Conservation (phyloP, 2,329 filamentous ascomycete genomes). For the Lizonia empirigonia region DNA sequence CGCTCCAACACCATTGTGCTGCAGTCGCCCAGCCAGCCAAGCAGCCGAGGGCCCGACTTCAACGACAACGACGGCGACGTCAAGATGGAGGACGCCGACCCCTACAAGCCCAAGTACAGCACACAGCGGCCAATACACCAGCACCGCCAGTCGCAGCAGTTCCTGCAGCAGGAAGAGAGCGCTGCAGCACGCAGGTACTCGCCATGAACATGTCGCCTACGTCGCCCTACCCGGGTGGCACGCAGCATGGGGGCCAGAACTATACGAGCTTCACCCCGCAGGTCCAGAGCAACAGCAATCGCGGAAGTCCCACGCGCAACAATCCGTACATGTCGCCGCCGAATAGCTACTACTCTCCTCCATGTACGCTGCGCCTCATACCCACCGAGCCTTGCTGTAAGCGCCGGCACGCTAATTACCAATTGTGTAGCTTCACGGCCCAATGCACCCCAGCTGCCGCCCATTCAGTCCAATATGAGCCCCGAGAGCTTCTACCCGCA, state of each 20-base stretch:
- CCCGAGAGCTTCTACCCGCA: slow-evolving; percentile 73
- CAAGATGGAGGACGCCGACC: slow-evolving; percentile 85
- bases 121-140: slow-evolving; percentile 78
- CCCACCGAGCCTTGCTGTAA: slow-evolving; percentile 10
- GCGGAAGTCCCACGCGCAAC: slow-evolving; percentile 79
- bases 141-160: slow-evolving; percentile 76
- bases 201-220: slow-evolving; percentile 89
- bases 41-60: slow-evolving; percentile 43
- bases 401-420: slow-evolving; percentile 30
- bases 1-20: slow-evolving; percentile 15
- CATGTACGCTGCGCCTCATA: slow-evolving; percentile 51
- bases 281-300: slow-evolving; percentile 55
- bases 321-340: slow-evolving; percentile 63
- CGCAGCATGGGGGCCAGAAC: slow-evolving; percentile 54
- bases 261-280: slow-evolving; percentile 53
- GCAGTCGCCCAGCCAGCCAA: slow-evolving; percentile 29
- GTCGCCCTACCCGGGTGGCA: slow-evolving; percentile 74
- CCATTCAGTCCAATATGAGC: slow-evolving; percentile 72
- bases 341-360: slow-evolving; percentile 64
- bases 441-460: slow-evolving; percentile 71
- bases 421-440: slow-evolving; percentile 53
- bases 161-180: slow-evolving; percentile 73
- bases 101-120: slow-evolving; percentile 82
- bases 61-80: slow-evolving; percentile 54
- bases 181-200: slow-evolving; percentile 90